Base-by-base conservation (phyloP, 768 basidiomycete genomes). In the Hypholoma sublateritium region DNA sequence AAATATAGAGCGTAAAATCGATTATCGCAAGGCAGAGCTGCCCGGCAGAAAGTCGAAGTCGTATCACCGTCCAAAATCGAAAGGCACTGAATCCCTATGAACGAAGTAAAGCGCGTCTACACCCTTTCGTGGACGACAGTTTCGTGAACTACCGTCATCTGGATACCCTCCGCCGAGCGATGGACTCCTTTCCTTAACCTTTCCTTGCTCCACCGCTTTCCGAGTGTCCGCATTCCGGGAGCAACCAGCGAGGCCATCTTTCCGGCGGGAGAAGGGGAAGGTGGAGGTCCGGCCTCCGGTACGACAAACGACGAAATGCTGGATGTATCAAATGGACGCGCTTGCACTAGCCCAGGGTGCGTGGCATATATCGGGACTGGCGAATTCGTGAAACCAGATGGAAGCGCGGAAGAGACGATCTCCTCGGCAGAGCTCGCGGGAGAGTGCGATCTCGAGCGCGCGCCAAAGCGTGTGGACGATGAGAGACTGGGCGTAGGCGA, bases 61-160 rank as follows among this genome's bases (percentile, higher is more conserved):
- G 28, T 32, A 32, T 32, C 28, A 32, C 28, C 28, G 28, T 32
- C 28, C 28, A 32, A 32, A 32, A 6, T 9, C 28, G 28, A 32
- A 32, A 32, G 5, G 28, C 1, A 4, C 25, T 7, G 28, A 32
- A 3, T 9, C 28, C 28, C 28, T 32, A 47, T 46, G 50, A 51
- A 51, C 14, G 34, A 51, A 22, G 5, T 35, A 13, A 24, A 24
- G 5, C 1, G 39, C 39, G 39, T 41, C 39, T 41, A 41, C 39
- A 41, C 17, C 39, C 16, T 6, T 7, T 17, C 39, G 39, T 41
- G 39, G 14, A 41, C 39, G 5, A 41, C 46, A 13, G 70, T 73
- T 57, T 80, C 80, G 52, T 72, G 74, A 25, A 77, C 72, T 39
- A 78, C 72, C 1, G 77, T 75, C 77, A 80, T 77, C 61, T 74